A percentile compares a stretch with the other conserved stretches of the same genome.
Evolutionary conservation across 352 stramenopile species (phyloP).

Genomic region (Globisporangium camurandrum): DNA sequence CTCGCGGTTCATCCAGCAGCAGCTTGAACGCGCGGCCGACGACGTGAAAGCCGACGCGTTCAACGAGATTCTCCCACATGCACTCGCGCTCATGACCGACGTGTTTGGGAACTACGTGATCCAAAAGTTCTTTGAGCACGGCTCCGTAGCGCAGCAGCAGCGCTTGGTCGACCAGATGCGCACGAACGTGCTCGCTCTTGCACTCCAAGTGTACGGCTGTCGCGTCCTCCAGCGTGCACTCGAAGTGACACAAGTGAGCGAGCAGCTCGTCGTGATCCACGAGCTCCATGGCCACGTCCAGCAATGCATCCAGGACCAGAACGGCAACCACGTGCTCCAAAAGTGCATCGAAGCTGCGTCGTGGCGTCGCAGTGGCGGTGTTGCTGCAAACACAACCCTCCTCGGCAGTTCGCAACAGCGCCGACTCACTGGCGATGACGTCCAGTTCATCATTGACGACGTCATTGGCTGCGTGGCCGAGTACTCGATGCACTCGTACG

Average conservation of each 20-base stretch:
- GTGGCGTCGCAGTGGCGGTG: conserved; percentile 30
- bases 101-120: conserved; percentile 99
- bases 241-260: conserved; percentile 62
- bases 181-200: conserved; percentile 92
- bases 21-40: conserved; percentile 80
- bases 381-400: conserved; percentile 12
- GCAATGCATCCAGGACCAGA: conserved; percentile 96
- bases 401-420: neutral
- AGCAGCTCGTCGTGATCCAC: conserved; percentile 70
- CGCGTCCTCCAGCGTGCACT: conserved; percentile 94
- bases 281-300: conserved; percentile 79
- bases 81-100: conserved; percentile 82
- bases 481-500: conserved; percentile 96
- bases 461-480: conserved; percentile 89
- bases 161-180: conserved; percentile 83
- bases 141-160: conserved; percentile 81
- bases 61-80: conserved; percentile 75
- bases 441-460: conserved; percentile 97
- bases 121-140: conserved; percentile 97
- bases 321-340: conserved; percentile 98
- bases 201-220: conserved; percentile 95
- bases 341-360: conserved; percentile 94
- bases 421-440: conserved; percentile 72
- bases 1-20: conserved; percentile 85
- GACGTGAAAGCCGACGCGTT: conserved; percentile 66